These are phyloP conservation scores for Cutaneotrichosporon cavernicola DNA, from an alignment of 1,284 basidiomycete genomes.

Conservation along the genomic window DNA sequence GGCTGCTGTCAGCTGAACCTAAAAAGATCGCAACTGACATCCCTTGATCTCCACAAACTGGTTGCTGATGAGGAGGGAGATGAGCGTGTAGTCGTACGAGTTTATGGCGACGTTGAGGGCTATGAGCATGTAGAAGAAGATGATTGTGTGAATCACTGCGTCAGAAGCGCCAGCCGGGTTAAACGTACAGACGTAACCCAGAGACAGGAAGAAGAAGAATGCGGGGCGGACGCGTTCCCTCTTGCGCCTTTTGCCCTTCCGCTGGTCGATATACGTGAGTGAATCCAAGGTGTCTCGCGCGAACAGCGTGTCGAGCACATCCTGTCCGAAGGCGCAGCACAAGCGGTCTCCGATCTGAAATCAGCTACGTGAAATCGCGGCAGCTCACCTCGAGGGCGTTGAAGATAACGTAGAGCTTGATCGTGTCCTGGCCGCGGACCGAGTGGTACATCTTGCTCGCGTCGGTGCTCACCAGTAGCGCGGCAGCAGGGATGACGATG, in stretches of 20 bases:
- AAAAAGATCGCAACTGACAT: conserved; percentile 55
- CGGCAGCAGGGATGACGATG: conserved; percentile 69
- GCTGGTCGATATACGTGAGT: conserved; percentile 21
- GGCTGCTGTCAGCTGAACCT: conserved; percentile 37
- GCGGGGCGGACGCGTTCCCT: conserved; percentile 63
- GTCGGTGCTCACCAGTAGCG: conserved; percentile 81
- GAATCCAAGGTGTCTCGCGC: conserved; percentile 80
- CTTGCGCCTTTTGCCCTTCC: conserved; percentile 42
- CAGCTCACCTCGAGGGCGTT: conserved; percentile 76
- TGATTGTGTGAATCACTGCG: conserved; percentile 81
- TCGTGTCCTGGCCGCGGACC: conserved; percentile 96
- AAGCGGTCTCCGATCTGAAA: conserved; percentile 78
- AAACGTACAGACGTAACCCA: conserved; percentile 75
- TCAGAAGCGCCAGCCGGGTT: neutral
- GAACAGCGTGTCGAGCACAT: conserved; percentile 94
- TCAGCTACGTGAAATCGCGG: neutral
- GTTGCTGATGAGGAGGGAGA: conserved; percentile 93
- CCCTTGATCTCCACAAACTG: conserved; percentile 99
- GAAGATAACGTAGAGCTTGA: conserved; percentile 99
- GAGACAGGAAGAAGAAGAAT: conserved; percentile 79
- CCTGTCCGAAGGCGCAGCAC: conserved; percentile 96
- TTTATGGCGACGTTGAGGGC: conserved; percentile 97
- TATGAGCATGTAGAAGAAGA: conserved; percentile 95
- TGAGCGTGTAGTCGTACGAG: conserved; percentile 92
- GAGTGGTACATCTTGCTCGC: conserved; percentile 98